Conservation (phyloP, 192 early-diverging fungal genomes). For the Tieghemiomyces parasiticus region DNA sequence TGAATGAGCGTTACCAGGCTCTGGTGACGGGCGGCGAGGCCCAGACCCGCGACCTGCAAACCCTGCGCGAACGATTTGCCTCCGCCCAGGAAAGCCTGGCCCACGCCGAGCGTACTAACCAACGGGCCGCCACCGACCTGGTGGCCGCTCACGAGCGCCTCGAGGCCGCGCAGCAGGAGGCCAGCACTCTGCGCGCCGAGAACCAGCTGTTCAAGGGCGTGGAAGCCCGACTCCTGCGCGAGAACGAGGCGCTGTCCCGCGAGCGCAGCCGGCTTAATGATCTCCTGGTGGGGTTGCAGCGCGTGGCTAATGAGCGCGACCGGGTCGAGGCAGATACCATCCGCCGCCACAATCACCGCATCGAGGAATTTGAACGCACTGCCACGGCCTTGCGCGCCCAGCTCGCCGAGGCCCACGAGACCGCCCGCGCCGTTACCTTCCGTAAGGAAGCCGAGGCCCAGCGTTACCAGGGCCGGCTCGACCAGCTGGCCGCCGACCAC, state of each 20-base stretch:
- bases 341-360: slow-evolving; percentile 22
- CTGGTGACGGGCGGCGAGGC: slow-evolving; percentile 31
- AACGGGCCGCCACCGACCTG: slow-evolving; percentile 33
- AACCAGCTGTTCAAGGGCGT: slow-evolving; percentile 31
- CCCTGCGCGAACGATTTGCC: slow-evolving; percentile 41
- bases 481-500: slow-evolving; percentile 19
- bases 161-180: slow-evolving; percentile 28
- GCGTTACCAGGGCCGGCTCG: slow-evolving; percentile 22
- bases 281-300: slow-evolving; percentile 33
- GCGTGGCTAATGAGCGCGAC: slow-evolving; percentile 35
- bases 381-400: slow-evolving; percentile 27
- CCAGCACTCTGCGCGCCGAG: slow-evolving; percentile 38
- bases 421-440: slow-evolving; percentile 17
- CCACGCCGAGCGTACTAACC: slow-evolving; percentile 41
- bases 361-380: slow-evolving; percentile 28
- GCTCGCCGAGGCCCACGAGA: slow-evolving; percentile 22
- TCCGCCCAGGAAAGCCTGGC: slow-evolving; percentile 30
- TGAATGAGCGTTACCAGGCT: slow-evolving; percentile 45
- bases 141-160: slow-evolving; percentile 30
- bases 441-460: slow-evolving; percentile 23
- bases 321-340: slow-evolving; percentile 16
- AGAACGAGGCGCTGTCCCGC: slow-evolving; percentile 27
- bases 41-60: slow-evolving; percentile 41
- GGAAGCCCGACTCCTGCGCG: slow-evolving; percentile 31
- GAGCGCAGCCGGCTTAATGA: slow-evolving; percentile 37